Base-by-base conservation (phyloP, 2,329 filamentous ascomycete genomes). In the Chalaropsis ovoidea region DNA sequence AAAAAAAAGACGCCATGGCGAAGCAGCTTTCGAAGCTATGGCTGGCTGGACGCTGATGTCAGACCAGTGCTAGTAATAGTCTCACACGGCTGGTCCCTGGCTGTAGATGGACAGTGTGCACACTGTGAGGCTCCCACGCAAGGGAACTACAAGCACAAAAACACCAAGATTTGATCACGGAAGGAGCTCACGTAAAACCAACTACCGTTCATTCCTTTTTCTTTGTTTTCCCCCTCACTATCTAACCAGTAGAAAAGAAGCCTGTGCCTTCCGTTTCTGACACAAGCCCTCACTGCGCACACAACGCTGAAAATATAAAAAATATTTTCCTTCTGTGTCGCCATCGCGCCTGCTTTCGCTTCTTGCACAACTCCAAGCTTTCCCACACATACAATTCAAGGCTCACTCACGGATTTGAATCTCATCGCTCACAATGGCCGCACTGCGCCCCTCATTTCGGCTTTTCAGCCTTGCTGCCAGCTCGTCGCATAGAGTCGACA, bases 41-140 rank as follows among this genome's bases (percentile, higher is more conserved):
- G 41, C 41, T 58, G 52, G 52, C 22, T 56, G 42, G 19, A n/a
- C n/a, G 61, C 62, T 67, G 62, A 67, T 67, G 61, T 56, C 47
- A 64, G 35, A 11, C 49, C 65, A 61, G 65, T 67, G 43, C 13
- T 27, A n/a, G 3, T n/a, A 45, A 6, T 19, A 13, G 3, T 7
- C 0, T 11, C 15, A 45, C 43, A 67, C 65, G 49, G 35, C 35
- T 2, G 1, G 1, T 1, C 2, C 3, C 8, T 7, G 2, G 4
- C 8, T 24, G 0, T n/a, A 6, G 1, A n/a, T 7, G 8, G 10
- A 62, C 52, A 66, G 65, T 66, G 5, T 19, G 1, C 31, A 6
- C 42, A 67, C 65, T 49, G 65, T 56, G 15, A 35, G 19, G 39
- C 60, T 17, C 43, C 35, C 10, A 35, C 52, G 7, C 13, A 10